These are phyloP conservation scores for Malassezia japonica DNA, from an alignment of 1,284 basidiomycete species.

Conservation along the genomic window DNA sequence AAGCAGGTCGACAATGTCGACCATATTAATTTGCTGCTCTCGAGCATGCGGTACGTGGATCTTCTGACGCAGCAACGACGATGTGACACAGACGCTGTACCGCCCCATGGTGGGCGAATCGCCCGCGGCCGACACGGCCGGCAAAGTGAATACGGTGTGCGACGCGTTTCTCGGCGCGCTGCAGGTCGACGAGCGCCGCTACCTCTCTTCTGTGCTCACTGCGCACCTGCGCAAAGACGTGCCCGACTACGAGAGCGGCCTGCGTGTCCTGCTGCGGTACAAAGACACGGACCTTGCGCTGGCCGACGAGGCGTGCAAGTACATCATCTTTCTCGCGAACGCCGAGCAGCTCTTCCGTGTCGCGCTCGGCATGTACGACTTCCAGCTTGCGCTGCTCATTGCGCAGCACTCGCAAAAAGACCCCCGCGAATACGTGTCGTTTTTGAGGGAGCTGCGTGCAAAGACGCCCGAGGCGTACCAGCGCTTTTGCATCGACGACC, in stretches of 20 bases:
- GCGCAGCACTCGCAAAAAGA: conserved; percentile 96
- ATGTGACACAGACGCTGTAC: conserved; percentile 49
- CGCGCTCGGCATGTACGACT: conserved; percentile 97
- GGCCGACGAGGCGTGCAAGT: conserved; percentile 92
- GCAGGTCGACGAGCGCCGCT: conserved; percentile 58
- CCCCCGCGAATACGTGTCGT: conserved; percentile 92
- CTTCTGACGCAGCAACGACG: conserved; percentile 31
- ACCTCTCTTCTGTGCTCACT: conserved; percentile 81
- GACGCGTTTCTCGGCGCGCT: conserved; percentile 67
- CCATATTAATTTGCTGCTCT: conserved; percentile 84
- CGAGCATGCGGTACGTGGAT: conserved; percentile 53
- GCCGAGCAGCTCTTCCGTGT: conserved; percentile 84
- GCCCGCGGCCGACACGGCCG: conserved; percentile 19
- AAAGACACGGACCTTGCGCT: conserved; percentile 63
- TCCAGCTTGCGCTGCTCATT: conserved; percentile 84
- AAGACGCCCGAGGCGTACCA: conserved; percentile 69
- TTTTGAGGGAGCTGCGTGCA: conserved; percentile 76
- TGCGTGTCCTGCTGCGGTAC: conserved; percentile 66
- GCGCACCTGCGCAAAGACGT: conserved; percentile 85
- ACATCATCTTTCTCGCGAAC: conserved; percentile 94
- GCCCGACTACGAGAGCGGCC: conserved; percentile 77
- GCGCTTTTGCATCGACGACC: conserved; percentile 82
- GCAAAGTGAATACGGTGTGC: conserved; percentile 63
- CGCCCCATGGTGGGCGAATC: conserved; percentile 20
- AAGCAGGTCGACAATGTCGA: conserved; percentile 81